These are phyloP conservation scores for Scenedesmus sp. DNA, from an alignment of 163 green algal genomes.

Conservation along the genomic window DNA sequence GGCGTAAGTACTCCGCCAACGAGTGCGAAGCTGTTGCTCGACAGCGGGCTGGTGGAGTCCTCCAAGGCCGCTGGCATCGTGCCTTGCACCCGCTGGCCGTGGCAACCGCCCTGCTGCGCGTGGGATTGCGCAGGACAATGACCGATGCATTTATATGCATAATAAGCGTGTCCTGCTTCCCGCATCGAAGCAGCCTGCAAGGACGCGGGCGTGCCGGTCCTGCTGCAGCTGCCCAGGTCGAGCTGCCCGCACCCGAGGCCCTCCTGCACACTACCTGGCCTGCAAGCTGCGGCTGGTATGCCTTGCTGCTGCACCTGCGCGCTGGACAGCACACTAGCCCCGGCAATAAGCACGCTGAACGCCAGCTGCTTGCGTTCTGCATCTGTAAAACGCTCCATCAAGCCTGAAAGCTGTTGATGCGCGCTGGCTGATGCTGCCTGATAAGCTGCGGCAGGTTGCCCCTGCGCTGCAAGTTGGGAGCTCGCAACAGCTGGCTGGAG, in stretches of 20 bases:
- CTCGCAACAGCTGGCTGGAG: conserved; percentile 15
- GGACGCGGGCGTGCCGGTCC: conserved; percentile 10
- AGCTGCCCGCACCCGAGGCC: not conserved
- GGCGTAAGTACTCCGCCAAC: not conserved
- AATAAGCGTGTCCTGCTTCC: conserved; percentile 1
- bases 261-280: not conserved
- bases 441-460: conserved; percentile 13
- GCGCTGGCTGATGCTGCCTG: not conserved
- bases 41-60: conserved; percentile 31
- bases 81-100: conserved; percentile 1
- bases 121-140: not conserved
- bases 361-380: not conserved
- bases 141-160: not conserved
- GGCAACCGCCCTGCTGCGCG: not conserved
- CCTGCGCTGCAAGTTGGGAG: conserved; percentile 14
- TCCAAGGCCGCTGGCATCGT: conserved; percentile 28
- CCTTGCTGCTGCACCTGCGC: not conserved
- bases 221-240: conserved; percentile 12
- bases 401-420: not conserved
- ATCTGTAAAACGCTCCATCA: not conserved
- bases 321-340: not conserved
- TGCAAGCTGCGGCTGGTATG: not conserved
- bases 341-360: not conserved
- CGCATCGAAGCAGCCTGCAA: conserved; percentile 3
- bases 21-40: not conserved